phyloP scores from a whole-genome alignment of 129 eudicot species.

The Escallonia herrerae region DNA sequence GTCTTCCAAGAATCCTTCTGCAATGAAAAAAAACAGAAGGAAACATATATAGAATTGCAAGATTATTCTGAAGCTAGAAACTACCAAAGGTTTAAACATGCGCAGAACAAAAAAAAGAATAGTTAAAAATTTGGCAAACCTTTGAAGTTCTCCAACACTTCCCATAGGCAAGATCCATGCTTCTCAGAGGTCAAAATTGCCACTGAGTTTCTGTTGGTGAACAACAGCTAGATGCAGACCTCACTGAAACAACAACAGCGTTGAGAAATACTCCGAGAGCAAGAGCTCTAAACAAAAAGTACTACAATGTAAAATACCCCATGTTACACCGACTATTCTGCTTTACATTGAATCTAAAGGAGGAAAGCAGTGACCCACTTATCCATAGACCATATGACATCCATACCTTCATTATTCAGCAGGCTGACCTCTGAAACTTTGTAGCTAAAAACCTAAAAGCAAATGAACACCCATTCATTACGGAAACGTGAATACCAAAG shows the following conservation, averaged over 20 bases:
- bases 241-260: conserved; percentile 18
- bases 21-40: neutral
- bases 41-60: neutral
- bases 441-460: neutral
- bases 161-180: conserved; percentile 53
- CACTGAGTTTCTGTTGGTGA: neutral
- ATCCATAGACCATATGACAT: conserved; percentile 16
- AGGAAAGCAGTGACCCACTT: conserved; percentile 28
- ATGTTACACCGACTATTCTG: conserved; percentile 15
- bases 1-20: conserved; percentile 76
- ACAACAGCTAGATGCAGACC: conserved; percentile 27
- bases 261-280: neutral
- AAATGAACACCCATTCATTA: conserved; percentile 11
- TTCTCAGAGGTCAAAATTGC: conserved; percentile 3
- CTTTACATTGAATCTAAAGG: neutral
- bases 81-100: conserved; percentile 1
- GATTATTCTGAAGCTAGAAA: neutral
- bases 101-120: neutral
- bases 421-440: neutral
- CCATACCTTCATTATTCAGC: conserved; percentile 27
- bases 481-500: conserved; percentile 21
- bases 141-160: conserved; percentile 43
- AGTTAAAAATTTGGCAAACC: conserved; percentile 24
- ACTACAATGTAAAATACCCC: neutral
- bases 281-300: neutral